Evolutionary conservation across 257 asterid genomes (phyloP).

Genomic region (Solanum medicagineum): DNA sequence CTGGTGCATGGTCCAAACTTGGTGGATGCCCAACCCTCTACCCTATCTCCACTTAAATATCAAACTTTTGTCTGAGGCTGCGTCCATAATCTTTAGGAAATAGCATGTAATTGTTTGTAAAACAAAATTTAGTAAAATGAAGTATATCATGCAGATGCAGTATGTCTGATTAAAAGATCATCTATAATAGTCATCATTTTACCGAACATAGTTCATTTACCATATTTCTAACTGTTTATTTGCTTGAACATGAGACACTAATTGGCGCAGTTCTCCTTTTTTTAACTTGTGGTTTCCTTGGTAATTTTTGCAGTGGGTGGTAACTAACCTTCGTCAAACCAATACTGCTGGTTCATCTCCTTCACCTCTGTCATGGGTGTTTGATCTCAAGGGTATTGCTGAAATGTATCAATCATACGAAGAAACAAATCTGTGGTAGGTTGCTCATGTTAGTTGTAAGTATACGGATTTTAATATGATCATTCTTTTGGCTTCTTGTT

Average conservation of each 20-base stretch:
- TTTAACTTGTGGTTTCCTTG: neutral
- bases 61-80: neutral
- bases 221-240: neutral
- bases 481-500: neutral
- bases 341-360: slow-evolving; percentile 41
- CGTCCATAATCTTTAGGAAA: neutral
- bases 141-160: neutral
- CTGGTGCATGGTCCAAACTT: neutral
- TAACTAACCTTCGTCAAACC: slow-evolving; percentile 61
- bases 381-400: slow-evolving; percentile 73
- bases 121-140: neutral
- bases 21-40: neutral
- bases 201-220: neutral
- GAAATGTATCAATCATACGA: slow-evolving; percentile 95
- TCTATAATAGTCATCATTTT: neutral
- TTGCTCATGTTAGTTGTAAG: neutral
- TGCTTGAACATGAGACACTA: neutral
- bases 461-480: neutral
- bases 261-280: neutral
- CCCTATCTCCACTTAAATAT: neutral
- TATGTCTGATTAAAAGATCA: neutral
- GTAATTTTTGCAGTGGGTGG: slow-evolving; percentile 69
- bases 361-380: slow-evolving; percentile 64
- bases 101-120: neutral
- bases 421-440: slow-evolving; percentile 76